Conservation (phyloP, 1,284 basidiomycete species). For the Ceratobasidium theobromae region DNA sequence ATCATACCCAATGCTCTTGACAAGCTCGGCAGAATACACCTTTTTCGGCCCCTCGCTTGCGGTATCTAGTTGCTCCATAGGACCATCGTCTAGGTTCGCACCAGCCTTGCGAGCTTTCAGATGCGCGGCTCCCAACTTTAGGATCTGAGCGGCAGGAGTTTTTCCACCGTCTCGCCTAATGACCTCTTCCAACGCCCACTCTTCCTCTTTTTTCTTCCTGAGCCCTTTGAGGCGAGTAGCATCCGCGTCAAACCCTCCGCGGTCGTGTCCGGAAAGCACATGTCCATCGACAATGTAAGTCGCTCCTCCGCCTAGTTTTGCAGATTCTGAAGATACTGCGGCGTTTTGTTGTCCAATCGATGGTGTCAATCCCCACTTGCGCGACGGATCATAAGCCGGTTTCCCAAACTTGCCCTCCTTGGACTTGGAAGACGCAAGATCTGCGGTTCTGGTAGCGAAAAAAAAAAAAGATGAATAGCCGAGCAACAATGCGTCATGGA, state of each 20-base stretch:
- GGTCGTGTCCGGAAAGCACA: conserved; percentile 51
- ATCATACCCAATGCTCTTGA: conserved; percentile 73
- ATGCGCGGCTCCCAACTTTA: conserved; percentile 38
- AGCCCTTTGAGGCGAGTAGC: conserved; percentile 64
- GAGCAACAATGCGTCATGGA: conserved; percentile 65
- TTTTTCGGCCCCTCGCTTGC: conserved; percentile 44
- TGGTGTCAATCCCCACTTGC: conserved; percentile 71
- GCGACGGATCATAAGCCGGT: conserved; percentile 58
- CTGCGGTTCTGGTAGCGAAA: conserved; percentile 36
- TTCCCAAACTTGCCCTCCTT: conserved; percentile 53
- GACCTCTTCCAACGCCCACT: conserved; percentile 59
- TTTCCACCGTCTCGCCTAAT: conserved; percentile 46
- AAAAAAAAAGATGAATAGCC: too few relatives aligned
- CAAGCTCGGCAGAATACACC: conserved; percentile 62
- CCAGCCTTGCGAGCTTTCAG: conserved; percentile 45
- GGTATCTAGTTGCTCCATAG: conserved; percentile 29
- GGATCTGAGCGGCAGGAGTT: conserved; percentile 43
- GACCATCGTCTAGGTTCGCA: too few relatives aligned
- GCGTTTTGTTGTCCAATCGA: conserved; percentile 43
- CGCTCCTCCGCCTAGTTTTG: conserved; percentile 50
- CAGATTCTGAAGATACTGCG: conserved; percentile 36
- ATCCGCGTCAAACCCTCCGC: conserved; percentile 47
- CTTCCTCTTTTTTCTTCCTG: conserved; percentile 58
- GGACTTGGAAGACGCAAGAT: conserved; percentile 41
- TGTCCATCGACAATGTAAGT: conserved; percentile 82